Evolutionary conservation across 331 rosid species (phyloP).

Genomic region (Pyrus hybrid): DNA sequence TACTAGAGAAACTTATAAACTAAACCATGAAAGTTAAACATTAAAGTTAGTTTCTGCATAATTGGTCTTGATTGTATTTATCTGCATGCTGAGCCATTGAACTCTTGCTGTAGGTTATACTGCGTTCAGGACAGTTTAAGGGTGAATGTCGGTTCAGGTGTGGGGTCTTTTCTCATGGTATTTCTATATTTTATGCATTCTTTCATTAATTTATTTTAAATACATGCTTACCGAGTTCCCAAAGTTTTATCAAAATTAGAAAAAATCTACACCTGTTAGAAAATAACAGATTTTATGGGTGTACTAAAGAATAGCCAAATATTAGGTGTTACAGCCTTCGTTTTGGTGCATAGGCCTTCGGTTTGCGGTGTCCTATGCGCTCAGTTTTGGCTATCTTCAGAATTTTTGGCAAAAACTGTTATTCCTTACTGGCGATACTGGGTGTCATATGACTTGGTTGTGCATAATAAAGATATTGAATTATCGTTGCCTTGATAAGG

Average conservation of each 20-base stretch:
- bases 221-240: not conserved
- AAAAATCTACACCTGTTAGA: not conserved
- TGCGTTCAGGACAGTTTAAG: constrained; percentile 72
- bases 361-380: not conserved
- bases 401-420: not conserved
- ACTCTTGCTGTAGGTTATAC: constrained; percentile 43
- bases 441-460: not conserved
- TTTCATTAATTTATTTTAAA: not conserved
- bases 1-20: not conserved
- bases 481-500: not conserved
- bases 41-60: not conserved
- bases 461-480: not conserved
- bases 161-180: constrained; percentile 21
- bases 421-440: not conserved
- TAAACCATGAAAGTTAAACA: not conserved
- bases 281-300: not conserved
- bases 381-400: not conserved
- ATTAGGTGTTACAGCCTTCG: not conserved
- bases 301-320: not conserved
- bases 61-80: not conserved
- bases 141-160: constrained; percentile 90
- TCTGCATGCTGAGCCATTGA: constrained; percentile 18
- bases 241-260: not conserved
- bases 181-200: not conserved
- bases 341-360: not conserved